Base-by-base conservation (phyloP, 2,329 filamentous ascomycete genomes). In the Aspergillus persii region DNA sequence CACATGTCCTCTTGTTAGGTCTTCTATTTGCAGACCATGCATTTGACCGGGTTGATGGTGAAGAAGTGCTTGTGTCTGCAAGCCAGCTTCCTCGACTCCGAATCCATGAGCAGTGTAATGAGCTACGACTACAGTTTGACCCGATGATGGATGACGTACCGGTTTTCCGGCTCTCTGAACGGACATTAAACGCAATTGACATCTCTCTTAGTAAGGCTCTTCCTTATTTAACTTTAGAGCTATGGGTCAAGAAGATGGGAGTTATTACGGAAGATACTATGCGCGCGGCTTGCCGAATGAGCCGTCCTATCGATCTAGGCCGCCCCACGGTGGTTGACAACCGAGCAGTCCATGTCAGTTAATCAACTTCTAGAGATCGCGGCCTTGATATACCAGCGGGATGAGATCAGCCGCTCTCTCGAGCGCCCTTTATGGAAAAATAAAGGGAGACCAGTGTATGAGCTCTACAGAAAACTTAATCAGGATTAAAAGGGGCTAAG, bases 61-160 rank as follows among this genome's bases (percentile, higher is more conserved):
- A 53, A 36, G 51, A 53, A 46, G 36, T 53, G 12, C 36, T 53
- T 46, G 51, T 53, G 44, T 53, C 23, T 46, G 51, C 51, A 53
- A 53, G 36, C 51, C 51, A 53, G 51, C 36, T 53, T 15, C 51
- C 51, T 39, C 51, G 9, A 29, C 51, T 53, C 15, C 36, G 23
- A 36, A 53, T 53, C 36, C 51, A 12, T n/a, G 51, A 53, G 44
- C 18, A 36, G 46, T 53, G 23, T 26, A 53, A 44, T 26, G 18
- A 53, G 36, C 51, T 53, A 9, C 36, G n/a, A 15, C 51, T 53
- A 18, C 36, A n/a, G 4, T 29, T 53, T 26, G 23, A 53, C 36
- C 51, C 36, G 15, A 36, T 18, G 36, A n/a, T 53, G 36, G 51
- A 53, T 46, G 36, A 53, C 18, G 23, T 53, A 3, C 51, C 51